Base-by-base conservation (phyloP, 495 filamentous ascomycete genomes). In the Trichoderma reesei region DNA sequence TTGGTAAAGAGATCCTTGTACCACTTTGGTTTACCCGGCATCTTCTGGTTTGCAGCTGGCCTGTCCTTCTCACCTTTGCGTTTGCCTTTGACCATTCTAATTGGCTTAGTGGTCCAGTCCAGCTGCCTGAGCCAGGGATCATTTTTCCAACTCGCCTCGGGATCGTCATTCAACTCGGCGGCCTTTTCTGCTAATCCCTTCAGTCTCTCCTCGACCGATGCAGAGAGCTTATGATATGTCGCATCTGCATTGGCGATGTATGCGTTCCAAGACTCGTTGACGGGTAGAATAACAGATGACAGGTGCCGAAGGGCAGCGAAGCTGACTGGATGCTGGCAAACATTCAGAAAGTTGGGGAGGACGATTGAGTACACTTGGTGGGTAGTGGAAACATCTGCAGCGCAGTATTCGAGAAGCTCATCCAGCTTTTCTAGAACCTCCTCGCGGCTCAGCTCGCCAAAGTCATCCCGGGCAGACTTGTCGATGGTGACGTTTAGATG, bases 241-340 rank as follows among this genome's bases (percentile, higher is more conserved):
- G 82, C 82, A 72, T 99, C 95, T 0, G 95, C 86, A 48, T 85
- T 89, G 16, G 76, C 76, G 39, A 96, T 76, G 72, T 99, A 99
- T 11, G 82, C 77, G 63, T 92, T 80, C 95, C 95, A 99, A 0
- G 87, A 85, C 67, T 87, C 80, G 69, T 97, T 83, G 65, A 97
- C 90, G 0, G 94, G 94, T 37, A 99, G 79, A 64, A 96, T 95
- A 59, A 96, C 90, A 5, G 92, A 88, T 5, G 93, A 92, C 7
- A 99, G 82, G 74, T 97, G 92, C 48, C 95, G 84, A 37, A 98
- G 81, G 11, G 94, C 93, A 5, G 90, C 92, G 71, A 99, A 99
- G 73, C 91, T 98, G 66, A 98, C 94, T 3, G 94, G 95, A 75
- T 99, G 95, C 3, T 95, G 93, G 68, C 94, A 98, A 39, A 88